Conservation (phyloP, 805 yeast genomes). For the Pichia sporocuriosa region DNA sequence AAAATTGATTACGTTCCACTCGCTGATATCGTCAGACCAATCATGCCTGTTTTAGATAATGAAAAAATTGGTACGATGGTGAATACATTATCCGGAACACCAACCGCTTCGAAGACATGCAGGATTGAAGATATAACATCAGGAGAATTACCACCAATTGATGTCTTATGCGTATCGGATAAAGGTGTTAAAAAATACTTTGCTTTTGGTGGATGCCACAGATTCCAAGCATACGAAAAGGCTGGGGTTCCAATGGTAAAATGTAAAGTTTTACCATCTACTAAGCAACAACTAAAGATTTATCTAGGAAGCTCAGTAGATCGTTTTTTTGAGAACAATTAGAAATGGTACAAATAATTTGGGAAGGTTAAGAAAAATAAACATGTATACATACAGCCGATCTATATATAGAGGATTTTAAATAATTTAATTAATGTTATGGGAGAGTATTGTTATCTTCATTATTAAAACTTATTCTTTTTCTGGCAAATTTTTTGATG, state of each 20-base stretch:
- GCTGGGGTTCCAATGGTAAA: conserved; percentile 46
- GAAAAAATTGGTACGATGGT: conserved; percentile 76
- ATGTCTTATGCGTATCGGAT: conserved; percentile 62
- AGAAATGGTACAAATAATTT: not conserved
- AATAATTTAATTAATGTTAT: conserved; percentile 83
- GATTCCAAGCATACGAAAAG: conserved; percentile 80
- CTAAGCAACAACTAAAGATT: conserved; percentile 56
- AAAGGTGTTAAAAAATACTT: conserved; percentile 57
- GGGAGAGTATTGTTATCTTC: too few species aligned
- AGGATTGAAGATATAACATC: conserved; percentile 38
- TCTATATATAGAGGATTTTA: conserved; percentile 49
- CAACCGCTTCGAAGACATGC: conserved; percentile 58
- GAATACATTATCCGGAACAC: conserved; percentile 56
- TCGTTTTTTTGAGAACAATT: conserved; percentile 30
- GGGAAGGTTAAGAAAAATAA: too few species aligned
- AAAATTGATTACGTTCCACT: conserved; percentile 58
- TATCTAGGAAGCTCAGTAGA: conserved; percentile 70
- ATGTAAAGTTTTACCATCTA: conserved; percentile 70
- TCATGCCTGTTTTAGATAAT: conserved; percentile 74
- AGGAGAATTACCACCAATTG: conserved; percentile 78
- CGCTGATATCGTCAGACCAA: conserved; percentile 66
- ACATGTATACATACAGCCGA: too few species aligned
- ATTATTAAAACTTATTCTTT: conserved; percentile 16
- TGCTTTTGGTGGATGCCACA: conserved; percentile 88
- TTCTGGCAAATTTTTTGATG: conserved; percentile 38